Base-by-base conservation (phyloP, 2,329 filamentous ascomycete species). In the Fusarium scirpi region DNA sequence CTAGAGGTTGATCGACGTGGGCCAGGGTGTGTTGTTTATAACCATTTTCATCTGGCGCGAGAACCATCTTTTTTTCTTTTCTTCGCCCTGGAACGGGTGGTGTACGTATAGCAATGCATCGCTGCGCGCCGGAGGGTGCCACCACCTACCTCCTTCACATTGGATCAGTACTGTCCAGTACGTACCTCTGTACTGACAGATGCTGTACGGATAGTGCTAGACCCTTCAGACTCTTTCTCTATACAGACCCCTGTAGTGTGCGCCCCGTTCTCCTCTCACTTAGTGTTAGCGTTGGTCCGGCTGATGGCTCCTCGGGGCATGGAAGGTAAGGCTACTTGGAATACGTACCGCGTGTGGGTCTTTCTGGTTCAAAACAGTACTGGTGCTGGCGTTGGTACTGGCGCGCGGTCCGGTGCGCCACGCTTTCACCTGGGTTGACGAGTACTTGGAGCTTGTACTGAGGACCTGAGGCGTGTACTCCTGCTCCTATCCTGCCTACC, bases 1-100 rank as follows among this genome's bases (percentile, higher is more conserved):
- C 62, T 66, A 62, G 55, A 66, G 49, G 60, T 54, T 75, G 73
- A 75, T 75, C 71, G 73, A 70, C 71, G 62, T 52, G 65, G 67
- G 57, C 67, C 67, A 61, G 67, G 67, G 67, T 38, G 67, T 70
- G 65, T 70, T 70, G 67, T 46, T 67, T 70, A 70, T 70, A 70
- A 66, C 48, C 53, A 70, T 69, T 69, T 57, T 53, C 47, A 25
- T 53, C 54, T 70, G 18, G 67, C 67, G 67, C 67, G 63, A 58
- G 47, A 63, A 63, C 64, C 57, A 38, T 67, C 20, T 44, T 59
- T 62, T 65, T 52, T 53, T 45, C 38, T 67, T 61, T 54, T 53
- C 48, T 66, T 55, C 48, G 44, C 30, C 63, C 59, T 66, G 32
- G 22, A 30, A 54, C 8, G 63, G 34, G 34, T 38, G 34, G 63